A percentile compares a stretch with the other conserved stretches of the same genome.
These are phyloP conservation scores for Xerocomus brunneocitrinus DNA, from an alignment of 768 basidiomycete species.

Conservation along the genomic window DNA sequence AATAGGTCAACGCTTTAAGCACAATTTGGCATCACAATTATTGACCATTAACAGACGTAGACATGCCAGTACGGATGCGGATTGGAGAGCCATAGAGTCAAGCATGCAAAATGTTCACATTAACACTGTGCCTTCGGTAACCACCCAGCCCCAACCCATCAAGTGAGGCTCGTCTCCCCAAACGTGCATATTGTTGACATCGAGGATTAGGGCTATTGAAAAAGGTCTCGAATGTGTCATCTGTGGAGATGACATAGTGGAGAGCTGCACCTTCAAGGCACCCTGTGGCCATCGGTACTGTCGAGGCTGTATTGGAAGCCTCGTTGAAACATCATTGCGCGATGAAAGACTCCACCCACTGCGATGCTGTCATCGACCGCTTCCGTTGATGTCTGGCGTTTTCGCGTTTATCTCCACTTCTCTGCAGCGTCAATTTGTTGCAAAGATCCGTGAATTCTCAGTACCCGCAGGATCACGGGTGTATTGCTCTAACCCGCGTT, in stretches of 20 bases:
- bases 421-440: slow-evolving; percentile 32
- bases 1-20: slow-evolving; percentile 2
- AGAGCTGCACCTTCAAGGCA: slow-evolving; percentile 30
- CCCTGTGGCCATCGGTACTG: slow-evolving; percentile 49
- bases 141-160: neutral
- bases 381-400: slow-evolving; percentile 27
- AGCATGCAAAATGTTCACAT: slow-evolving; percentile 3
- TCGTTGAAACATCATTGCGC: slow-evolving; percentile 38
- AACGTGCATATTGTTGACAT: neutral
- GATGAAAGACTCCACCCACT: slow-evolving; percentile 53
- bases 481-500: slow-evolving; percentile 46
- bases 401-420: slow-evolving; percentile 27
- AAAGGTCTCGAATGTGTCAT: slow-evolving; percentile 32
- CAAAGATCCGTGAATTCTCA: slow-evolving; percentile 45
- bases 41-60: slow-evolving; percentile 9
- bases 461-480: slow-evolving; percentile 40
- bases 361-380: slow-evolving; percentile 42
- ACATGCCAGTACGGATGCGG: neutral
- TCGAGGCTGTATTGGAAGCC: slow-evolving; percentile 36
- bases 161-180: slow-evolving; percentile 2
- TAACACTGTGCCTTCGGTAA: neutral
- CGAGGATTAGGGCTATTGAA: neutral
- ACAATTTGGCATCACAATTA: neutral
- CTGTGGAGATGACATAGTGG: slow-evolving; percentile 35
- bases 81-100: neutral